These are phyloP conservation scores for Colletotrichum navitas DNA, from an alignment of 2,329 filamentous ascomycete genomes.

Conservation along the genomic window DNA sequence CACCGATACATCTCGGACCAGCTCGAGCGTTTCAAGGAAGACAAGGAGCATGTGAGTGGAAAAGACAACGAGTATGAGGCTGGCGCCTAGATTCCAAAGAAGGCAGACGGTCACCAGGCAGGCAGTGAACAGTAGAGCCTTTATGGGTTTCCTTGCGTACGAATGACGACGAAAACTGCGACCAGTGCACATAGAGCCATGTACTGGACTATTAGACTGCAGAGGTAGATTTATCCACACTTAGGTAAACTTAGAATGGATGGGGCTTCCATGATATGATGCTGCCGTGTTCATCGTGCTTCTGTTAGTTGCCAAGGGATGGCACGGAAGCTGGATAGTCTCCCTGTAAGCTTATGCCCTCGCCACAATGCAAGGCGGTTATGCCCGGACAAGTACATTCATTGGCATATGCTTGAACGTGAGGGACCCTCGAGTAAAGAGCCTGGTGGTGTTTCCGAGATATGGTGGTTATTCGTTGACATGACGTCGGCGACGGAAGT, in stretches of 20 bases:
- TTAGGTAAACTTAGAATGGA: conserved; percentile 15
- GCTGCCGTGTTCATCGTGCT: neutral
- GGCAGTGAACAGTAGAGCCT: neutral
- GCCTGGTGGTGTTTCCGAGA: neutral
- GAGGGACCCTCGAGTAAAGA: neutral
- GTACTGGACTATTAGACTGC: conserved; percentile 35
- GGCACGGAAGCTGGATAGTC: neutral
- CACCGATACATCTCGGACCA: conserved; percentile 86
- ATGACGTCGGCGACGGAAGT: neutral
- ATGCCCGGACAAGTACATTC: neutral
- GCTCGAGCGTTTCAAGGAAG: conserved; percentile 74
- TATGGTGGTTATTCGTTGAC: neutral
- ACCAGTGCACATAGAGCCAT: conserved; percentile 36
- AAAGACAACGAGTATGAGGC: conserved; percentile 64
- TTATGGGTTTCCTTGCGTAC: conserved; percentile 20
- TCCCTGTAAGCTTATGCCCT: neutral
- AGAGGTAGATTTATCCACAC: conserved; percentile 12
- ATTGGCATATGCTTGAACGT: neutral
- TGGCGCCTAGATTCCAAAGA: conserved; percentile 24
- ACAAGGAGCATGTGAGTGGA: conserved; percentile 45
- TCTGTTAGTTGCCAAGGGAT: too few relatives aligned
- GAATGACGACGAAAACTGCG: conserved; percentile 12
- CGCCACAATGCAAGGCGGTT: neutral
- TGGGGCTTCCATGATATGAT: neutral
- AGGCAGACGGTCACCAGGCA: neutral